These are phyloP conservation scores for Paratrypanosoma confusum DNA, from an alignment of 208 protist genomes.

Conservation along the genomic window DNA sequence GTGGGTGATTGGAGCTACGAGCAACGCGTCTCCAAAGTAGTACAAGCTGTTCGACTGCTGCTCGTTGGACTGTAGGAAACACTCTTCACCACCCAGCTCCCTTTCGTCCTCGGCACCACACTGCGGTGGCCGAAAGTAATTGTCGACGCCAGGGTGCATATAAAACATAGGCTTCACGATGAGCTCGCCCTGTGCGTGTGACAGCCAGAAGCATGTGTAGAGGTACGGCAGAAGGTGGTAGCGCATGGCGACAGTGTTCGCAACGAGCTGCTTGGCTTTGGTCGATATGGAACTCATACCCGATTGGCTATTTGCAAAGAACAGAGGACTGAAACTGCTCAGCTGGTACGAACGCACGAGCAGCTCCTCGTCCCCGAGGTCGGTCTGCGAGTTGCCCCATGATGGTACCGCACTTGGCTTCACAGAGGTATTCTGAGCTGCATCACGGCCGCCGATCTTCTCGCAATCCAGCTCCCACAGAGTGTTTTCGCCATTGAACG, in stretches of 20 bases:
- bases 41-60: conserved; percentile 1
- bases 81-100: conserved; percentile 17
- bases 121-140: no score
- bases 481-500: conserved; percentile 93
- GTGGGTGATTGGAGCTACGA: conserved; percentile 7
- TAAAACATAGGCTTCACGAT: conserved; percentile 81
- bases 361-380: conserved; percentile 52
- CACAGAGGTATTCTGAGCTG: conserved; percentile 32
- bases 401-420: not conserved
- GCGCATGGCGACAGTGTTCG: conserved; percentile 27
- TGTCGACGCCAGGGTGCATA: conserved; percentile 43
- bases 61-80: no score
- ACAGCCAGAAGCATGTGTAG: conserved; percentile 88
- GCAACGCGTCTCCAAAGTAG: conserved; percentile 9
- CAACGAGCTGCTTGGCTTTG: conserved; percentile 11
- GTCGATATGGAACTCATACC: conserved; percentile 17
- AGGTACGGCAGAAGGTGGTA: conserved; percentile 92
- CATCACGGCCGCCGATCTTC: conserved; percentile 9
- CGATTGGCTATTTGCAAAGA: conserved; percentile 91
- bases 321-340: conserved; percentile 86
- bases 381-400: not conserved
- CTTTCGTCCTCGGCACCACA: not conserved
- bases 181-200: conserved; percentile 44
- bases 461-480: conserved; percentile 96
- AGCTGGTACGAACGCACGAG: conserved; percentile 94